Conservation (phyloP, 1,284 basidiomycete species). For the Mycosarcoma maydis region DNA sequence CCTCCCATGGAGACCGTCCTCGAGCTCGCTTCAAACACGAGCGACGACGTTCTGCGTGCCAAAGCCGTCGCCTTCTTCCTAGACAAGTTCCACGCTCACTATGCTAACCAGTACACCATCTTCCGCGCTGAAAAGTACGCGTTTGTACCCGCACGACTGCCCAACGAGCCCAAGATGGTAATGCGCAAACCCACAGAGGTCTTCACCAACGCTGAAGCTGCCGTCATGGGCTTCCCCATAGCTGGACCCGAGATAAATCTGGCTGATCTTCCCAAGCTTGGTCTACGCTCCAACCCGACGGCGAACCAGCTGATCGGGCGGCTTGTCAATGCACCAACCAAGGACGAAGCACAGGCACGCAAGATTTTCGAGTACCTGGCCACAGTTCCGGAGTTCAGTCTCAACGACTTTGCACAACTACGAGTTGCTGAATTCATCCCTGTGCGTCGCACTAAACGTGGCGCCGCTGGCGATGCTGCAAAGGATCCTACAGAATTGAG, state of each 20-base stretch:
- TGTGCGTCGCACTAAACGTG: conserved; percentile 28
- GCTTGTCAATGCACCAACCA: conserved; percentile 76
- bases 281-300: conserved; percentile 79
- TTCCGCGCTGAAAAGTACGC: conserved; percentile 66
- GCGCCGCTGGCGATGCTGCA: neutral
- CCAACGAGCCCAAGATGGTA: conserved; percentile 70
- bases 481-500: neutral
- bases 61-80: conserved; percentile 61
- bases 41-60: conserved; percentile 31
- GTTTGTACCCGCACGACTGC: conserved; percentile 76
- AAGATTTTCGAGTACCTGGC: conserved; percentile 82
- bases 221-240: conserved; percentile 79
- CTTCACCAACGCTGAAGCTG: conserved; percentile 78
- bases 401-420: conserved; percentile 44
- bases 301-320: conserved; percentile 75
- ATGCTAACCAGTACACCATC: conserved; percentile 49
- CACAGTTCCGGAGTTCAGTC: conserved; percentile 65
- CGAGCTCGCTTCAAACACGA: conserved; percentile 40
- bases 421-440: conserved; percentile 55
- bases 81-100: conserved; percentile 53
- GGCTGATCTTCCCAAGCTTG: conserved; percentile 75
- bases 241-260: conserved; percentile 72
- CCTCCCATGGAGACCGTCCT: conserved; percentile 76
- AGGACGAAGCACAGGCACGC: conserved; percentile 72
- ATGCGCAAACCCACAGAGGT: conserved; percentile 80